Base-by-base conservation (phyloP, 2,329 filamentous ascomycete genomes). In the Cladosporium oxysporum region DNA sequence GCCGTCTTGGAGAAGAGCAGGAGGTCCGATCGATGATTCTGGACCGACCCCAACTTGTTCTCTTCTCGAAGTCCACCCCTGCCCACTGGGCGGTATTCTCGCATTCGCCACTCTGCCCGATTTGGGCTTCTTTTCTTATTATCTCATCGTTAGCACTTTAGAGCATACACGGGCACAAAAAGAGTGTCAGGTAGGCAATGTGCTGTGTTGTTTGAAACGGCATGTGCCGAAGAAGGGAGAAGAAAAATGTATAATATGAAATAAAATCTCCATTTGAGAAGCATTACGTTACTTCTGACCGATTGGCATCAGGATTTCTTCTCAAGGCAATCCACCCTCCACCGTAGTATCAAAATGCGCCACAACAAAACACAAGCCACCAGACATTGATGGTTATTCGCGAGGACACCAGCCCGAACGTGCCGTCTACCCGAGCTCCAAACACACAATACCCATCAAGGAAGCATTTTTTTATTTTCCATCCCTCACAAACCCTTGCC, bases 1-100 rank as follows among this genome's bases (percentile, higher is more conserved):
- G 72, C 69, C 29, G 73, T 74, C 0, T 52, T 73, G 14, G 74
- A 75, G 62, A 76, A 72, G 62, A 69, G 50, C 18, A 57, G 28
- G 35, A 35, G 33, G 10, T 23, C 18, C 14, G 61, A 44, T 47
- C 49, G 35, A 47, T 63, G 26, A 57, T 23, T 23, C 18, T 61
- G 16, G 53, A 35, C 23, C 23, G 23, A 26, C 23, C 23, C 3
- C 23, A 26, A 26, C 23, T 26, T 26, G 1, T 26, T 26, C 23
- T 26, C 23, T 26, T 26, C 23, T 26, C 23, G 23, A 26, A 3
- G 23, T 26, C 23, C 23, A 26, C 23, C 23, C 23, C 23, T 26
- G 23, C 23, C 23, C 23, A 26, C 23, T 26, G 23, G 23, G 23
- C 23, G 23, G 23, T 26, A 26, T 26, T 26, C 21, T 57, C 35